Base-by-base conservation (phyloP, 2,329 filamentous ascomycete genomes). In the Orbilia oligospora region DNA sequence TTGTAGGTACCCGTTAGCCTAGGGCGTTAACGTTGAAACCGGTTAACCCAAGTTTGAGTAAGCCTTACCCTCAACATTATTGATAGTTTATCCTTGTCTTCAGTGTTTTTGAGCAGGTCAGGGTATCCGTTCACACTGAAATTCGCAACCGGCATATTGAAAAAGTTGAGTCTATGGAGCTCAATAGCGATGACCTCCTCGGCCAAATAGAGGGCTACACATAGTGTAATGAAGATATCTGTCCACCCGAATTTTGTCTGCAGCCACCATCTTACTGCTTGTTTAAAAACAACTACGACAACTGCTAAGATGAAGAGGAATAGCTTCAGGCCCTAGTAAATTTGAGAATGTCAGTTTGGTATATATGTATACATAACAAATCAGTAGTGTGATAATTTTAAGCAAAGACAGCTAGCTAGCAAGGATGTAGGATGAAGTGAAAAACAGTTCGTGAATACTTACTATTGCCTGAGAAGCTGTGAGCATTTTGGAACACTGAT, bases 241-340 rank as follows among this genome's bases (percentile, higher is more conserved):
- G 56, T 79, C 70, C 70, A 75, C 20, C 64, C 71, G 16, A 79
- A 73, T 30, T 65, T 70, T 33, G 76, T 75, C 33, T 79, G 56
- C 2, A 79, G 56, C 76, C 76, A 79, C 69, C 76, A 79, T 66
- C 76, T 66, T 22, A 79, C 76, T 18, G 65, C 69, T 48, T 75
- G 71, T 27, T 75, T 73, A 12, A 75, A n/a, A 41, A 36, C 27
- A 9, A 75, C 76, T 5, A 69, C 68, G 20, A 69, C 16, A 16
- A 69, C 55, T 0, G 75, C 55, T 14, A 72, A 4, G 38, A 78
- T 18, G 63, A 68, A 78, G 27, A 78, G 75, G 18, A 78, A 64
- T 38, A 72, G 18, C 64, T 78, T 78, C 33, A 78, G 24, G 9
- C 68, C 68, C 75, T 78, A 69, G 38, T n/a, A 41, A 51, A 18